A percentile compares a stretch with the other conserved stretches of the same genome.
These are phyloP conservation scores for Scalesia atractyloides DNA, from an alignment of 129 eudicot species.

Conservation along the genomic window DNA sequence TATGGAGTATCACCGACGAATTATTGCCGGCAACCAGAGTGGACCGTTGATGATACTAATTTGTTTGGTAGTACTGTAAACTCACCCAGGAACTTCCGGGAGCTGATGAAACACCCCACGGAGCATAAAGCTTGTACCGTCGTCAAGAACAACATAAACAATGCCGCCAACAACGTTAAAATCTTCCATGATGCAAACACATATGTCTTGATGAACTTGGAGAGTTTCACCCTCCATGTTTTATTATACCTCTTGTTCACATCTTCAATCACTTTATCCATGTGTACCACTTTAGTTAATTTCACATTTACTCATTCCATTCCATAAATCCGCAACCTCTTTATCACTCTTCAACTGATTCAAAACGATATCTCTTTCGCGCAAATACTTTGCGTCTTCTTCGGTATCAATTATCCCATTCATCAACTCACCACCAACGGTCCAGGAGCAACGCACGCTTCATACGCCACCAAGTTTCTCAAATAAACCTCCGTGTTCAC, in stretches of 20 bases:
- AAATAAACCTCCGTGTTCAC: slow-evolving; percentile 48
- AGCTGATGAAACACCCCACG: slow-evolving; percentile 26
- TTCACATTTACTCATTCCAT: slow-evolving; percentile 73
- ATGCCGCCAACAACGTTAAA: slow-evolving; percentile 46
- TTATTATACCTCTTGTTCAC: slow-evolving; percentile 52
- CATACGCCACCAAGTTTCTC: slow-evolving; percentile 68
- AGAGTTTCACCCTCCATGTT: slow-evolving; percentile 53
- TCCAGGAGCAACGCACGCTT: slow-evolving; percentile 49
- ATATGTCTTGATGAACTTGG: slow-evolving; percentile 40
- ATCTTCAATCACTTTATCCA: slow-evolving; percentile 63
- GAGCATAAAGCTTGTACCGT: slow-evolving; percentile 50
- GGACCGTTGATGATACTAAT: too few relatives aligned
- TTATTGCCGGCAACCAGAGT: too few relatives aligned
- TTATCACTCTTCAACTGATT: slow-evolving; percentile 60
- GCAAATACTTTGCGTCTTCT: slow-evolving; percentile 49
- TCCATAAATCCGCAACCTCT: slow-evolving; percentile 69
- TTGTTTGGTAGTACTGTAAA: neutral
- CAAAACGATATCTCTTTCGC: slow-evolving; percentile 49
- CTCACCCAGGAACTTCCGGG: slow-evolving; percentile 26
- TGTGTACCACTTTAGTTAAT: slow-evolving; percentile 47
- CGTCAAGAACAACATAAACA: slow-evolving; percentile 46
- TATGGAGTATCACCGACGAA: too few relatives aligned
- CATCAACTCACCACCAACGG: slow-evolving; percentile 65
- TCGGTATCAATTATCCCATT: slow-evolving; percentile 68
- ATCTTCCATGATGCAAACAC: slow-evolving; percentile 61